Evolutionary conservation across 306 rosid genomes (phyloP).

Genomic region (Prunus armeniaca): DNA sequence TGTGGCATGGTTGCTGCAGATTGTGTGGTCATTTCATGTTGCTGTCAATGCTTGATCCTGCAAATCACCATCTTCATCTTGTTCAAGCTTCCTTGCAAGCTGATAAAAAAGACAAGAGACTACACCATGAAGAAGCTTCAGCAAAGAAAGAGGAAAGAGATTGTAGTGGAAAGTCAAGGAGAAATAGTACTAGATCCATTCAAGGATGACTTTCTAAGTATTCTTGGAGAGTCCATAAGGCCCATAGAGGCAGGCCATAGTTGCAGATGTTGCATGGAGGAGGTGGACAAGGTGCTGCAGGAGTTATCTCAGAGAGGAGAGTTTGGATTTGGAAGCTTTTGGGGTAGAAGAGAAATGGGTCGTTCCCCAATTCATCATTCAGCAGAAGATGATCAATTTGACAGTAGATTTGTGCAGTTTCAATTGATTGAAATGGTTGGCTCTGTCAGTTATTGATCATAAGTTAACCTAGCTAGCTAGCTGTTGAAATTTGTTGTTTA

Average conservation of each 20-base stretch:
- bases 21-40: constrained; percentile 74
- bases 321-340: constrained; percentile 84
- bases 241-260: constrained; percentile 14
- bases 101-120: constrained; percentile 50
- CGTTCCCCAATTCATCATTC: constrained; percentile 12
- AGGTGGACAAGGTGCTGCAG: constrained; percentile 72
- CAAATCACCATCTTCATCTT: constrained; percentile 57
- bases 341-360: constrained; percentile 39
- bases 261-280: constrained; percentile 54
- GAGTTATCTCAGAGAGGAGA: constrained; percentile 60
- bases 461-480: neutral
- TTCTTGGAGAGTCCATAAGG: constrained; percentile 34
- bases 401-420: constrained; percentile 29
- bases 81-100: constrained; percentile 60
- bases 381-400: constrained; percentile 16
- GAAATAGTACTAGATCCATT: constrained; percentile 22
- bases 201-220: constrained; percentile 31
- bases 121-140: constrained; percentile 51
- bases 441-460: constrained; percentile 24
- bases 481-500: neutral
- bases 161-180: constrained; percentile 13
- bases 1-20: constrained; percentile 54
- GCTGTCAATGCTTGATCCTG: constrained; percentile 82
- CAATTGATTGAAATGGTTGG: constrained; percentile 46
- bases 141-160: constrained; percentile 29